These are phyloP conservation scores for Parastagonospora avenae DNA, from an alignment of 2,329 filamentous ascomycete genomes.

Conservation along the genomic window DNA sequence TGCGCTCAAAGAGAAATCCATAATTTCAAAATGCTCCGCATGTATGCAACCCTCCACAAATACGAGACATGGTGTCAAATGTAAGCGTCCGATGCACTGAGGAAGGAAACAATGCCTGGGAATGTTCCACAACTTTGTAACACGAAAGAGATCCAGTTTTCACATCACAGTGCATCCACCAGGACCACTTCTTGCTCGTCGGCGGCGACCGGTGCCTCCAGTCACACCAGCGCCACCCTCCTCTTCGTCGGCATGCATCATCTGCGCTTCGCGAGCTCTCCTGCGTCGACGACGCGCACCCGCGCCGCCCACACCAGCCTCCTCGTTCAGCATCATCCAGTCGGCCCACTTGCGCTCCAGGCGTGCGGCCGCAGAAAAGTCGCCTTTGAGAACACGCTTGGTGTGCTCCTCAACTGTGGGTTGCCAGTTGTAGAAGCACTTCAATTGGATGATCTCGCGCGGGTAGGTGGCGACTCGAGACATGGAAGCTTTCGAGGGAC, in stretches of 20 bases:
- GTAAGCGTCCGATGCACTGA: too few relatives aligned
- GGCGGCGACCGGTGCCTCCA: conserved; percentile 49
- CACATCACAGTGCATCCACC: conserved; percentile 56
- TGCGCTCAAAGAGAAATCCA: conserved; percentile 2
- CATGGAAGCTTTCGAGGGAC: conserved; percentile 45
- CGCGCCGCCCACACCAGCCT: conserved; percentile 70
- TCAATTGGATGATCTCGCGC: conserved; percentile 79
- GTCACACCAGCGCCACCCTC: conserved; percentile 57
- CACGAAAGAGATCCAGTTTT: conserved; percentile 11
- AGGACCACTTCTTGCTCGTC: conserved; percentile 54
- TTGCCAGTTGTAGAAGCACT: conserved; percentile 95
- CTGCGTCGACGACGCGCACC: conserved; percentile 73
- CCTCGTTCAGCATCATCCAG: conserved; percentile 90
- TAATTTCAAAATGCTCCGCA: neutral
- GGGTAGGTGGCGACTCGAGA: conserved; percentile 62
- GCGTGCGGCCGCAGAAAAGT: conserved; percentile 74
- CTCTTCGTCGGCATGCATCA: conserved; percentile 80
- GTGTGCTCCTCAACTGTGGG: conserved; percentile 93
- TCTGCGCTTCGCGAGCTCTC: conserved; percentile 79
- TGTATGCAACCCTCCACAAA: neutral
- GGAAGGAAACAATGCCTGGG: too few relatives aligned
- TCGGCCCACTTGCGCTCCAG: conserved; percentile 91
- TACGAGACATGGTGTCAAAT: neutral
- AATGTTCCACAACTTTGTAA: too few relatives aligned
- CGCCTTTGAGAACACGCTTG: conserved; percentile 79